Base-by-base conservation (phyloP, 495 filamentous ascomycete genomes). In the Hypoxylon crocopeplum region DNA sequence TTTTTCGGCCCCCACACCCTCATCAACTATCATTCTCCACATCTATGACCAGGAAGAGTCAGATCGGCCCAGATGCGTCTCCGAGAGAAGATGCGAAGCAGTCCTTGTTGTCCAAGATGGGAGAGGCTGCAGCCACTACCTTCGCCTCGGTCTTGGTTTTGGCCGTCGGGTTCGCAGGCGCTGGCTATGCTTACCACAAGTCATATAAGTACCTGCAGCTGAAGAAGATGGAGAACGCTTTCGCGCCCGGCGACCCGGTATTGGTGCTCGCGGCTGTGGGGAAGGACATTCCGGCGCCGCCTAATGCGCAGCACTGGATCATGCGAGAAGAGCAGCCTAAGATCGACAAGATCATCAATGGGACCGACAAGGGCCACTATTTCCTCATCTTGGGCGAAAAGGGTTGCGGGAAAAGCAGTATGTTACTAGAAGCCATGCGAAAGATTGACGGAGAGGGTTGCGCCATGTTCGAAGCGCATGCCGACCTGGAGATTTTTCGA, bases 321-420 rank as follows among this genome's bases (percentile, higher is more conserved):
- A 54, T 82, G 27, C 82, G 92, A 12, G 84, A 88, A 25, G 92
- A 98, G 75, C 94, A 98, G 67, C 63, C 71, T 6, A 82, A 82
- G 41, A 88, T 97, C 48, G 89, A 97, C 68, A 70, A 66, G 2
- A 95, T 98, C 56, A 81, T 98, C 15, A 69, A 80, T 37, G 94
- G 93, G 2, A 59, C 75, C 1, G 75, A 80, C 6, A 70, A 72
- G 1, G 94, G 94, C 7, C 91, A 93, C 64, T 98, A 98, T 68
- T 90, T 92, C 75, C 76, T 98, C 0, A 78, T 98, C n/a, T 86
- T 98, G 42, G 94, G 94, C 15, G 94, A 98, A 67, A 96, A 98
- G 74, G 94, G 94, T 12, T 95, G 91, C 1, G 94, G 94, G 1
- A 98, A 98, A 75, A 92, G 89, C 12, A 92, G 89, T 34, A 97